A percentile compares a stretch with the other conserved stretches of the same genome.
phyloP scores from a whole-genome alignment of 192 early-diverging fungal genomes.

The Piromyces finnis region DNA sequence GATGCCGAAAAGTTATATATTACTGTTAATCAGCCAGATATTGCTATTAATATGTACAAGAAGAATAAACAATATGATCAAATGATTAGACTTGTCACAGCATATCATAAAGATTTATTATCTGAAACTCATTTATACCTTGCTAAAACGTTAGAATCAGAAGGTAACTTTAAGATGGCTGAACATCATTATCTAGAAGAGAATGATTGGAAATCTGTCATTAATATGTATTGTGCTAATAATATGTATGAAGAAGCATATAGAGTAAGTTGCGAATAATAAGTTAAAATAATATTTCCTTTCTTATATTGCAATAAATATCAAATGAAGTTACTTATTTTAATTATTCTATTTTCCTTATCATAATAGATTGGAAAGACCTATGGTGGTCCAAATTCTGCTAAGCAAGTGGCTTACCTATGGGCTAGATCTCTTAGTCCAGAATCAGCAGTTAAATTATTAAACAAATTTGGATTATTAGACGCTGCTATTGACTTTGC shows the following conservation, averaged over 20 bases:
- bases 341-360: too few species aligned
- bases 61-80: conserved; percentile 47
- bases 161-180: conserved; percentile 36
- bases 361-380: conserved; percentile 41
- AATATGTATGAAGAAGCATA: conserved; percentile 44
- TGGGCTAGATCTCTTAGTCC: conserved; percentile 45
- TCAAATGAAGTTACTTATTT: too few species aligned
- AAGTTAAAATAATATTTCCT: too few species aligned
- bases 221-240: conserved; percentile 52
- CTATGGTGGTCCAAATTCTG: conserved; percentile 27
- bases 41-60: conserved; percentile 55
- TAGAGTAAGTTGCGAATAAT: conserved; percentile 25
- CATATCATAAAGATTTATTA: conserved; percentile 40
- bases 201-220: conserved; percentile 38
- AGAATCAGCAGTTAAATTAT: conserved; percentile 41
- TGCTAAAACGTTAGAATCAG: conserved; percentile 36
- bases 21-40: conserved; percentile 36
- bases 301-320: too few species aligned
- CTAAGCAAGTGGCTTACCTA: conserved; percentile 47
- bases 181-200: conserved; percentile 47
- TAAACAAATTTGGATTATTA: conserved; percentile 33
- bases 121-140: conserved; percentile 39
- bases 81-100: conserved; percentile 41
- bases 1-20: conserved; percentile 46
- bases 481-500: conserved; percentile 50